phyloP scores from a whole-genome alignment of 176 grass and related monocot species.

The Puccinellia tenuiflora region DNA sequence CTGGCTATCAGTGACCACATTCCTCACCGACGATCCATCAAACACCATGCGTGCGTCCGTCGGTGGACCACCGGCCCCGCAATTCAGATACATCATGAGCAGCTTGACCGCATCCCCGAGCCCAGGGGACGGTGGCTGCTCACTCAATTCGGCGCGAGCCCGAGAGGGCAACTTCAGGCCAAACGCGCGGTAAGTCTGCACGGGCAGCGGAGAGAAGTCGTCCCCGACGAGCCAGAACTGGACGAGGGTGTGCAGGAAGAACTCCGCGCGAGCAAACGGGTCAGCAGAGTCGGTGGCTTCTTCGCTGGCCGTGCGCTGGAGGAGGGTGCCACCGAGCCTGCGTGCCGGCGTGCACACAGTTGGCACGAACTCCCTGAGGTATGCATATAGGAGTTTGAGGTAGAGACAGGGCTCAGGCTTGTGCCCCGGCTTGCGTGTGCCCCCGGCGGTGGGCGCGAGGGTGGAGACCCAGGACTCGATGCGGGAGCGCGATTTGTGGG shows the following conservation, averaged over 20 bases:
- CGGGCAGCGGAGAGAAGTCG: conserved; percentile 1
- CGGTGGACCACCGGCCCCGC: background rate
- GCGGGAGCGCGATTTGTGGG: conserved; percentile 5
- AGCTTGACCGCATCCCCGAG: background rate
- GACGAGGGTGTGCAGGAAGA: conserved; percentile 3
- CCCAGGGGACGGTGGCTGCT: background rate
- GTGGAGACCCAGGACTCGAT: conserved; percentile 6
- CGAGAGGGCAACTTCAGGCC: background rate
- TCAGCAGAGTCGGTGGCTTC: background rate
- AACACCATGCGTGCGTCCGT: background rate
- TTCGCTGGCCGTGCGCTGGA: background rate
- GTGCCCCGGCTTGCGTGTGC: background rate
- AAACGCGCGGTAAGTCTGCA: background rate
- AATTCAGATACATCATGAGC: background rate
- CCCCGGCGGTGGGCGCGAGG: background rate
- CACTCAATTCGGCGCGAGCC: too few relatives aligned
- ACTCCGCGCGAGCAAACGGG: background rate
- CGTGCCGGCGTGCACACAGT: background rate
- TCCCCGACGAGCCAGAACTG: conserved; percentile 13
- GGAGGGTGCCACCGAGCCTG: background rate
- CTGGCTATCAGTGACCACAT: background rate
- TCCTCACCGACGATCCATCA: background rate
- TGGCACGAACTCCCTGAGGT: background rate
- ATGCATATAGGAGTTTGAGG: background rate
- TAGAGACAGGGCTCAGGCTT: background rate